Base-by-base conservation (phyloP, 495 filamentous ascomycete species). In the Filosporella fistucella region DNA sequence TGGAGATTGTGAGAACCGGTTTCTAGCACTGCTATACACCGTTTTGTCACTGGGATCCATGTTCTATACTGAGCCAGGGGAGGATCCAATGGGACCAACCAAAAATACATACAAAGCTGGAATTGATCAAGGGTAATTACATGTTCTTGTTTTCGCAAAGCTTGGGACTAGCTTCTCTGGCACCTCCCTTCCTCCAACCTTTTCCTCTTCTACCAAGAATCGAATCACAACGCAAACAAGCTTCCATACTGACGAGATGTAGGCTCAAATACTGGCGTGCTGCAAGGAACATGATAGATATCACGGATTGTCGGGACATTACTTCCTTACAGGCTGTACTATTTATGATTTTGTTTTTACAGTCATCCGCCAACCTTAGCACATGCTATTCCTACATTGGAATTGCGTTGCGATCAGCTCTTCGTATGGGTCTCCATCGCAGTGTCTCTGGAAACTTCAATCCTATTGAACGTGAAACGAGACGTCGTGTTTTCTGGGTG, bases 301-400 rank as follows among this genome's bases (percentile, higher is more conserved):
- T 96, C 51, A 94, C 91, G 3, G 89, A 96, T 56, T 95, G 90
- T 53, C 80, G 90, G 49, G 91, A 96, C 65, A 71, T 97, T 36
- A 76, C 68, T 11, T 89, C 89, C 2, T 71, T 97, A 13, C 91
- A 97, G 60, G 85, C 86, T 1, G 79, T 96, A 22, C 70, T 95
- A 21, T 94, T 89, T 68, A 94, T 95, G 86, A 86, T 95, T 33
- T 68, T 96, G 1, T 97, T 96, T 60, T 72, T 97, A 1, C 91
- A 97, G 49, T 88, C 85, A 0, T 89, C 93, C 13, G 88, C 90
- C 6, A 90, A 93, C 58, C 70, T 96, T 43, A 91, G 87, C 56
- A 93, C 86, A 17, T 97, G 91, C 63, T 96, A 96, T 63, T 86
- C 90, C 0, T 95, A 93, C 64, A 76, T 97, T 40, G 91, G 90